These are phyloP conservation scores for Toxicodendron radicans DNA, from an alignment of 345 rosid genomes.

Conservation along the genomic window DNA sequence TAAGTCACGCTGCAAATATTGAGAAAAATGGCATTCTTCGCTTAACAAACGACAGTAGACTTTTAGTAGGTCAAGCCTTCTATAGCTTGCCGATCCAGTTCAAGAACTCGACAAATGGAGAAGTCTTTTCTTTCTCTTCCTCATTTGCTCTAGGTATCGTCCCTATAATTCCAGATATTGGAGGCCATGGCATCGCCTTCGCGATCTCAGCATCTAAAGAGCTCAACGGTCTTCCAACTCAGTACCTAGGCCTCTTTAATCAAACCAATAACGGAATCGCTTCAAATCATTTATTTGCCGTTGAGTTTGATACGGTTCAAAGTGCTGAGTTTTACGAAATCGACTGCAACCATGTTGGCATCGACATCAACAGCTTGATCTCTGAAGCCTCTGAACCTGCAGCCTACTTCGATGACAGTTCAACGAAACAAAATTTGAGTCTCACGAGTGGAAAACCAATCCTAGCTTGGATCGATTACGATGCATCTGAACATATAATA, in stretches of 20 bases:
- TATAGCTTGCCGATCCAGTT: slow-evolving; percentile 56
- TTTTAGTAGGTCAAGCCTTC: slow-evolving; percentile 74
- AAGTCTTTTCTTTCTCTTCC: slow-evolving; percentile 69
- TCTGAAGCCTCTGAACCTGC: slow-evolving; percentile 50
- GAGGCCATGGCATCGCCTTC: slow-evolving; percentile 92
- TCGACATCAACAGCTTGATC: slow-evolving; percentile 38
- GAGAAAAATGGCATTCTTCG: slow-evolving; percentile 70
- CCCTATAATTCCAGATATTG: slow-evolving; percentile 58
- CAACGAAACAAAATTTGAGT: slow-evolving; percentile 38
- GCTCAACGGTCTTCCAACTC: slow-evolving; percentile 55
- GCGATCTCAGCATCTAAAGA: slow-evolving; percentile 47
- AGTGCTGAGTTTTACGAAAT: too few relatives aligned
- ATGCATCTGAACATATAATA: slow-evolving; percentile 38
- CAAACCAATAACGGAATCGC: slow-evolving; percentile 49
- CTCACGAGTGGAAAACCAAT: slow-evolving; percentile 59
- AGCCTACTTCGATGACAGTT: slow-evolving; percentile 39
- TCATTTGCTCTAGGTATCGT: slow-evolving; percentile 71
- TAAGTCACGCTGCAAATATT: slow-evolving; percentile 60
- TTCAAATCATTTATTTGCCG: slow-evolving; percentile 62
- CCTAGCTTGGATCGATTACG: slow-evolving; percentile 84
- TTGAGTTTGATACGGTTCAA: slow-evolving; percentile 52
- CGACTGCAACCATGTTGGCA: too few relatives aligned
- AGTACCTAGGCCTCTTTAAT: slow-evolving; percentile 74
- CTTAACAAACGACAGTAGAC: slow-evolving; percentile 56
- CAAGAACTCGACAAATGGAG: slow-evolving; percentile 46